A percentile compares a stretch with the other conserved stretches of the same genome.
These are phyloP conservation scores for Suillus ampliporus DNA, from an alignment of 768 basidiomycete species.

Conservation along the genomic window DNA sequence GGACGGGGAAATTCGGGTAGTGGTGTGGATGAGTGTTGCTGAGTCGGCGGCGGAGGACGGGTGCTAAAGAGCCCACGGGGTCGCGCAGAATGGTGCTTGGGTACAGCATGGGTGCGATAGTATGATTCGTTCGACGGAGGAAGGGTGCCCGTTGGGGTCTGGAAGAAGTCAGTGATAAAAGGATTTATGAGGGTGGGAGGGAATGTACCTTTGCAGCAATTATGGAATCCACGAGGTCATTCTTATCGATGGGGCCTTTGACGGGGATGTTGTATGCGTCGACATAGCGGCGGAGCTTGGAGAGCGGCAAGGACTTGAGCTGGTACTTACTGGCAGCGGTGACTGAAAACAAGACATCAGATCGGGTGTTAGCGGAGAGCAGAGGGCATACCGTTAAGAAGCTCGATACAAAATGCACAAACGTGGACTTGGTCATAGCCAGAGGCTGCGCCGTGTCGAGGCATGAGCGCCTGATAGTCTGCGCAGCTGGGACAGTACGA, in stretches of 20 bases:
- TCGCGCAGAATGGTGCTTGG: constrained; percentile 13
- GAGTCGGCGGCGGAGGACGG: constrained; percentile 28
- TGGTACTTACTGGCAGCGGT: constrained; percentile 68
- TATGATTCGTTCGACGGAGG: constrained; percentile 61
- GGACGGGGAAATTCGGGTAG: constrained; percentile 10
- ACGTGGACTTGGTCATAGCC: constrained; percentile 73
- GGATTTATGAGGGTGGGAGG: not conserved
- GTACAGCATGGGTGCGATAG: constrained; percentile 37
- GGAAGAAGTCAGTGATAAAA: not conserved
- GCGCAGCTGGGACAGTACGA: constrained; percentile 74
- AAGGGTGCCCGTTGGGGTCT: constrained; percentile 71
- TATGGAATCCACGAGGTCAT: constrained; percentile 74
- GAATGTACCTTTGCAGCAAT: constrained; percentile 53
- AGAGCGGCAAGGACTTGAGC: constrained; percentile 59
- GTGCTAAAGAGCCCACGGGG: constrained; percentile 2
- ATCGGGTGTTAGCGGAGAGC: not conserved
- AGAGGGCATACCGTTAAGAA: constrained; percentile 58
- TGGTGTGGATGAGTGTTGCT: constrained; percentile 29
- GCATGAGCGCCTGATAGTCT: constrained; percentile 81
- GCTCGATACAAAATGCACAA: constrained; percentile 77
- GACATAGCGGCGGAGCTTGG: constrained; percentile 72
- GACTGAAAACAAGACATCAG: constrained; percentile 47
- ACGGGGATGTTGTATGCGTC: constrained; percentile 71
- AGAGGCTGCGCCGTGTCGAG: constrained; percentile 51
- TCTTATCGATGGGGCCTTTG: constrained; percentile 73